phyloP scores from a whole-genome alignment of 1,284 basidiomycete species.

The Paramarasmius palmivorus region DNA sequence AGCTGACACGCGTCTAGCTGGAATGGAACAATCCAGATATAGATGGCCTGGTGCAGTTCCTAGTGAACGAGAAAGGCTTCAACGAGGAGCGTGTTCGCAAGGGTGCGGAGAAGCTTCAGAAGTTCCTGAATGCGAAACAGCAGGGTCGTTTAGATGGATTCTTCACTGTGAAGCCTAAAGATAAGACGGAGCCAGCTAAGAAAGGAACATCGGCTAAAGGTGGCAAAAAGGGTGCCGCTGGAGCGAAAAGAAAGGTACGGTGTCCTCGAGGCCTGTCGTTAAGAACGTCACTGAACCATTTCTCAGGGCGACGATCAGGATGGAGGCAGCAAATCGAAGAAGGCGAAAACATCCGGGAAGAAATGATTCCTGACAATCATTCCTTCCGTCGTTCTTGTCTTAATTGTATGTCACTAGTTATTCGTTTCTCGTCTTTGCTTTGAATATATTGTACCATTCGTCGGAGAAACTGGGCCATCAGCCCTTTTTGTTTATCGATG shows the following conservation, averaged over 20 bases:
- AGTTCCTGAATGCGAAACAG: conserved; percentile 88
- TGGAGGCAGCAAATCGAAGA: background rate
- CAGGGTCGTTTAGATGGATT: conserved; percentile 97
- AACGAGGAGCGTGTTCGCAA: conserved; percentile 97
- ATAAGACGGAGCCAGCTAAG: conserved; percentile 18
- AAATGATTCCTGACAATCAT: too few species aligned
- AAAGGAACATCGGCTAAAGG: background rate
- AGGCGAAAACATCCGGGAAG: background rate
- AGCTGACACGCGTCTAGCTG: conserved; percentile 49
- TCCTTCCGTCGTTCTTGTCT: too few species aligned
- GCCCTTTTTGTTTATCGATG: too few species aligned
- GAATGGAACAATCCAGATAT: conserved; percentile 95
- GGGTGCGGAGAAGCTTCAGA: conserved; percentile 90
- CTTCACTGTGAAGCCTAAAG: conserved; percentile 75
- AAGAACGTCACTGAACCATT: background rate
- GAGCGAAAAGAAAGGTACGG: background rate
- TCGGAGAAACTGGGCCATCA: too few species aligned
- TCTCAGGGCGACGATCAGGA: background rate
- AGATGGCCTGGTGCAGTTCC: conserved; percentile 92
- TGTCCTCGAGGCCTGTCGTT: too few species aligned
- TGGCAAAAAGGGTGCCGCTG: background rate
- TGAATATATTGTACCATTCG: too few species aligned
- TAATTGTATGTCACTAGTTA: too few species aligned
- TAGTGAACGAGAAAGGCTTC: conserved; percentile 96
- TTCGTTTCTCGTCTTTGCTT: too few species aligned